Evolutionary conservation across 345 rosid species (phyloP).

Genomic region (Moricandia moricandioides): DNA sequence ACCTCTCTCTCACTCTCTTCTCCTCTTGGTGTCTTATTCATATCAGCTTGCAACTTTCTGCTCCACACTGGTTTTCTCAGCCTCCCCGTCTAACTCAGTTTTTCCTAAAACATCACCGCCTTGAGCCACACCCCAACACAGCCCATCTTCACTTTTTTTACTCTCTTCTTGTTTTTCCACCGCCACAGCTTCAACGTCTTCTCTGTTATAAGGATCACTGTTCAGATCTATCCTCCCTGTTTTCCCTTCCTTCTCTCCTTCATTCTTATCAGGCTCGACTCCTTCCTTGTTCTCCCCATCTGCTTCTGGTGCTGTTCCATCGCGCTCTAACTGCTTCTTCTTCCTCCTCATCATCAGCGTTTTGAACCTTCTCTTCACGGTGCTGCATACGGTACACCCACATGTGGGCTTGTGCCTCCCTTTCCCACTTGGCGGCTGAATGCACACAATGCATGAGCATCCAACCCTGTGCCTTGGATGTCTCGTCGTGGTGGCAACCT

Average conservation of each 20-base stretch:
- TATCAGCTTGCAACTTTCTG: slow-evolving; percentile 10
- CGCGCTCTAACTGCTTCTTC: slow-evolving; percentile 71
- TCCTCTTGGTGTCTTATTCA: neutral
- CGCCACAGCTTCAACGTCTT: slow-evolving; percentile 20
- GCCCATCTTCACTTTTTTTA: slow-evolving; percentile 12
- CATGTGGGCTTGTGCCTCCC: slow-evolving; percentile 80
- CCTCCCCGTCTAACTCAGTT: slow-evolving; percentile 24
- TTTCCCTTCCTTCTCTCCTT: slow-evolving; percentile 19
- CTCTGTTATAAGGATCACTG: slow-evolving; percentile 38
- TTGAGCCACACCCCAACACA: slow-evolving; percentile 17
- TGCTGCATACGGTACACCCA: slow-evolving; percentile 83
- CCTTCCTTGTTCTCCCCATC: slow-evolving; percentile 36
- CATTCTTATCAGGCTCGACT: slow-evolving; percentile 27
- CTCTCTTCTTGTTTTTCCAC: slow-evolving; percentile 21
- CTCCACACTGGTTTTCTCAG: slow-evolving; percentile 1
- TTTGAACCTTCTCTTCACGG: slow-evolving; percentile 87
- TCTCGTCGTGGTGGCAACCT: slow-evolving; percentile 79
- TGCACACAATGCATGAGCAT: slow-evolving; percentile 92
- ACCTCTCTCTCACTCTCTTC: slow-evolving; percentile 7
- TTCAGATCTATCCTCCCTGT: slow-evolving; percentile 33
- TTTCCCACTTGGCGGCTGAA: slow-evolving; percentile 97
- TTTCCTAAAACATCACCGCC: slow-evolving; percentile 8
- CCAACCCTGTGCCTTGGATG: slow-evolving; percentile 97
- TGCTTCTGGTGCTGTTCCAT: slow-evolving; percentile 34
- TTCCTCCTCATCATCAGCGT: slow-evolving; percentile 88